Evolutionary conservation across 495 filamentous ascomycete genomes (phyloP).

Genomic region (Massariosphaeria phaeospora): DNA sequence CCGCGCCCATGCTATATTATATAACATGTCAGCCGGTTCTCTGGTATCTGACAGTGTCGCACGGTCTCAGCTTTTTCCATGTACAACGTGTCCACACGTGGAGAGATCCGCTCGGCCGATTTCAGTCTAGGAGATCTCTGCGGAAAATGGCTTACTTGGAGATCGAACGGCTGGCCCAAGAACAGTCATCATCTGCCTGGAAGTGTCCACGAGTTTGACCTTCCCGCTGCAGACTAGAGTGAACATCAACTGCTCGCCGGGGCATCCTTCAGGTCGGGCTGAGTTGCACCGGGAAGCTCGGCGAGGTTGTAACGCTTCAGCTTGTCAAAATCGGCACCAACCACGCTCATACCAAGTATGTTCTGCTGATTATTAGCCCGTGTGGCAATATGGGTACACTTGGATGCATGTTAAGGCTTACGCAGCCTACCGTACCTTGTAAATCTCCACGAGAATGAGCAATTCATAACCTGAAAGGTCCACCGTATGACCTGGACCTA

Average conservation of each 20-base stretch:
- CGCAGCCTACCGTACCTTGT: constrained; percentile 59
- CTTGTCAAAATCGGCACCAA: constrained; percentile 62
- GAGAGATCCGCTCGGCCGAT: constrained; percentile 14
- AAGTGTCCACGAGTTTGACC: too few species aligned
- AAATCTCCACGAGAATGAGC: constrained; percentile 82
- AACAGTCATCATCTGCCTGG: background rate
- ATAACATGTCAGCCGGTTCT: constrained; percentile 19
- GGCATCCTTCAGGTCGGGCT: constrained; percentile 29
- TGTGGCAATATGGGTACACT: background rate
- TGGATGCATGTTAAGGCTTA: constrained; percentile 7
- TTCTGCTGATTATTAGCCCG: constrained; percentile 50
- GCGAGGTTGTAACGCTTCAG: constrained; percentile 69
- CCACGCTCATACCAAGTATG: constrained; percentile 72
- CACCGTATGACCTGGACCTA: constrained; percentile 69
- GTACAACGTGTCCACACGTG: constrained; percentile 8
- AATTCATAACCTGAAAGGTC: constrained; percentile 76
- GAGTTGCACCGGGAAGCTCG: constrained; percentile 55
- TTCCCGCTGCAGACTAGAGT: too few species aligned
- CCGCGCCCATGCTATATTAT: too few species aligned
- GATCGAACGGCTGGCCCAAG: too few species aligned
- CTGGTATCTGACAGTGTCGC: constrained; percentile 11
- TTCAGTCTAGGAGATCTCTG: constrained; percentile 5
- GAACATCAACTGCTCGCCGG: background rate
- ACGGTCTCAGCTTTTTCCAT: background rate
- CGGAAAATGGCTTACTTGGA: background rate